A percentile compares a stretch with the other conserved stretches of the same genome.
Conservation (phyloP, 2,329 filamentous ascomycete species). For the Lasiodiplodia theobromae region DNA sequence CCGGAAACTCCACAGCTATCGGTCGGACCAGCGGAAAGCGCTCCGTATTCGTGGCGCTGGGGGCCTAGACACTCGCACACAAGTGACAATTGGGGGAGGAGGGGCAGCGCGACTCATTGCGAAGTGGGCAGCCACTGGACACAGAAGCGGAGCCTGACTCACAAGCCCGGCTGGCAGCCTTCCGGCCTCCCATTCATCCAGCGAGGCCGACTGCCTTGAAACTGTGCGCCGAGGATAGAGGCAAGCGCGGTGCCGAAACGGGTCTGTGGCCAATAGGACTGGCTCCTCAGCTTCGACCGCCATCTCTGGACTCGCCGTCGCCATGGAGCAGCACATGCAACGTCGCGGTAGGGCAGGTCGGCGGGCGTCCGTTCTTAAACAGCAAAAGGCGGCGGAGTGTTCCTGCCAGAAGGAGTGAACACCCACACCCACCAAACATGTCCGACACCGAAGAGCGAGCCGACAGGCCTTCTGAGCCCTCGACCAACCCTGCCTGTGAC, state of each 20-base stretch:
- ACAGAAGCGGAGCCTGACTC: not conserved
- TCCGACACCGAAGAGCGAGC: not conserved
- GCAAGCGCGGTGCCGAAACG: not conserved
- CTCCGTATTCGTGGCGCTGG: not conserved
- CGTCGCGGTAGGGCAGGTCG: not conserved
- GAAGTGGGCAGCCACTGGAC: not conserved
- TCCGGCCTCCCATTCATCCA: not conserved
- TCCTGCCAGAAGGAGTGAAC: not conserved
- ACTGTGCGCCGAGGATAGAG: not conserved
- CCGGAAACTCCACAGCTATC: not conserved
- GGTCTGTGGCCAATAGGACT: not conserved
- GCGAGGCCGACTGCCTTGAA: not conserved
- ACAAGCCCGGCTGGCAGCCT: not conserved
- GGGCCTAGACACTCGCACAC: not conserved
- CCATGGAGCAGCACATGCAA: not conserved
- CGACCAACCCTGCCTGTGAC: conserved; percentile 1
- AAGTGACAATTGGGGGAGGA: not conserved
- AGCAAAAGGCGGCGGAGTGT: not conserved
- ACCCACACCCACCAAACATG: not conserved
- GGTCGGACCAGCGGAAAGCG: not conserved
- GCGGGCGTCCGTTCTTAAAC: not conserved
- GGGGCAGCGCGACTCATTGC: not conserved
- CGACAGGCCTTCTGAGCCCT: not conserved
- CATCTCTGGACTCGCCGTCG: not conserved
- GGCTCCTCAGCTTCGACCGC: not conserved